phyloP scores from a whole-genome alignment of 176 grass and related monocot species.

The Oryza glaberrima region DNA sequence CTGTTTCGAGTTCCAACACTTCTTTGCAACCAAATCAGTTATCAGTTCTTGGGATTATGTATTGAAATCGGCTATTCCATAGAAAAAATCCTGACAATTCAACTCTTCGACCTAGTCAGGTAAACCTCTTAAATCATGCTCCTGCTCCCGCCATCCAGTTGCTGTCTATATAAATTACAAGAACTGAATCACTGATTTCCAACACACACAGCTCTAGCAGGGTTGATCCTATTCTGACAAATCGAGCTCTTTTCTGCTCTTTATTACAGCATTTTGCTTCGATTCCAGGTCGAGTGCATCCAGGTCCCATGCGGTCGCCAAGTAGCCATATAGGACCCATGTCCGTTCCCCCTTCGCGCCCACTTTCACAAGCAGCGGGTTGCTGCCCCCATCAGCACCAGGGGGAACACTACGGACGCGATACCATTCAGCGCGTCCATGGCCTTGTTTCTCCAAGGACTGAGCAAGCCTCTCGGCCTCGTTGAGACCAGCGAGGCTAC shows the following conservation, averaged over 20 bases:
- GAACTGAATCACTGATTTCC: neutral
- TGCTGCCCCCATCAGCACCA: conserved; percentile 35
- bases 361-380: conserved; percentile 67
- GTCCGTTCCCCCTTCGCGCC: conserved; percentile 62
- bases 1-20: neutral
- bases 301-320: conserved; percentile 79
- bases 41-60: neutral
- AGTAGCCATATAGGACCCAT: conserved; percentile 76
- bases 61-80: neutral
- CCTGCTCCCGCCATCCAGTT: neutral
- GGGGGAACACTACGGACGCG: conserved; percentile 26
- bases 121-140: neutral
- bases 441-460: conserved; percentile 57
- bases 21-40: neutral
- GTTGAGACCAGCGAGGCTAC: conserved; percentile 61
- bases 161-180: conserved; percentile 1
- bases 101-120: neutral
- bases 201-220: conserved; percentile 38
- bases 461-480: conserved; percentile 70
- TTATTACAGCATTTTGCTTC: conserved; percentile 60
- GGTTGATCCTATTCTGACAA: conserved; percentile 47
- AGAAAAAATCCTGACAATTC: neutral
- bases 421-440: conserved; percentile 58
- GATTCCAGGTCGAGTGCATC: conserved; percentile 65
- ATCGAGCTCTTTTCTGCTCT: conserved; percentile 83